Base-by-base conservation (phyloP, 2,329 filamentous ascomycete species). In the Eutypella sp. region DNA sequence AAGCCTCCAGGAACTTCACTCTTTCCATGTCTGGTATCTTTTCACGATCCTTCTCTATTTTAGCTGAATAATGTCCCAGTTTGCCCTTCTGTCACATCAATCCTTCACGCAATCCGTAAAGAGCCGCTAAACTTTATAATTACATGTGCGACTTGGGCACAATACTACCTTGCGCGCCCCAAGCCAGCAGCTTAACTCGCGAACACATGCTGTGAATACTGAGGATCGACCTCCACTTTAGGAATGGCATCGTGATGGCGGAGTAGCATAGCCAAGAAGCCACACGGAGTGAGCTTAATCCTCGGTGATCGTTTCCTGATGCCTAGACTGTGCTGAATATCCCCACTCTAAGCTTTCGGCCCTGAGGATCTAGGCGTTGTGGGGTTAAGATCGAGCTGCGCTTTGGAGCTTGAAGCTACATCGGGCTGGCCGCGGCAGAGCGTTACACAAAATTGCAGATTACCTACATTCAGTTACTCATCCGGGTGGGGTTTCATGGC, bases 141-240 rank as follows among this genome's bases (percentile, higher is more conserved):
- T 34, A 13, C 29, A 33, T 24, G 48, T 22, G 10, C n/a, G 24
- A 36, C 33, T 44, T 33, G 44, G 42, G 43, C 36, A 42, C 47
- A 34, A 45, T 44, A 33, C 45, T 48, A 42, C 24, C 22, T 34
- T 40, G 34, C 29, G 42, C 47, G 29, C 42, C 46, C 19, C 24
- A 37, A 29, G 36, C 48, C 49, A 50, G 48, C 40, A 52, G 41
- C 22, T 44, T 42, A 42, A 42, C 5, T 44, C 42, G 24, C 37
- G 44, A 39, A 27, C 10, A 43, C n/a, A n/a, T n/a, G n/a, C 34
- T n/a, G 33, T 42, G 41, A 44, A 16, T 19, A 27, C 37, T 38
- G 46, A 48, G 41, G 34, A 33, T 41, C 27, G 40, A 45, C 40
- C 39, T 49, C 47, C 47, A 15, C 33, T 40, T 47, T 41, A 27